phyloP scores from a whole-genome alignment of 2,329 filamentous ascomycete species.

The Ophiostoma montium region DNA sequence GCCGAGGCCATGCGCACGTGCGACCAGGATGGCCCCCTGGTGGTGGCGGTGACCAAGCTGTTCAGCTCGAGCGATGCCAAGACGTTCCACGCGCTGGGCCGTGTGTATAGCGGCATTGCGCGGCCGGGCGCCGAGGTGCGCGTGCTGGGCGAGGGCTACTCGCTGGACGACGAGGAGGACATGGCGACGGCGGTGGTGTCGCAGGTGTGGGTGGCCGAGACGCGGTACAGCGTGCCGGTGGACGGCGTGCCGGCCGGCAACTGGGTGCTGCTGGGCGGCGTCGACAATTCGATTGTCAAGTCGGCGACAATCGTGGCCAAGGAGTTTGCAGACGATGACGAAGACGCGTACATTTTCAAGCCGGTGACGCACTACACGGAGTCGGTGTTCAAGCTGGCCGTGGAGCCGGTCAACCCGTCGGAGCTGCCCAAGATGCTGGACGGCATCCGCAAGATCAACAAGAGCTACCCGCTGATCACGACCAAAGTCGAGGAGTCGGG shows the following conservation, averaged over 20 bases:
- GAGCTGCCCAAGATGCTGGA: conserved; percentile 98
- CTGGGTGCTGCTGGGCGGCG: conserved; percentile 77
- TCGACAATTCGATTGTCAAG: conserved; percentile 98
- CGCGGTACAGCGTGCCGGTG: conserved; percentile 81
- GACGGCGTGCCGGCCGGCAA: conserved; percentile 90
- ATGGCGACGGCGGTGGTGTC: conserved; percentile 79
- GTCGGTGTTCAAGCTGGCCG: conserved; percentile 92
- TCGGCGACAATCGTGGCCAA: conserved; percentile 79
- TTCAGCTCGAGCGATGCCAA: conserved; percentile 87
- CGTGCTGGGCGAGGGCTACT: conserved; percentile 90
- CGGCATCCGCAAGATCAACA: conserved; percentile 90
- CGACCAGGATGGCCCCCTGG: conserved; percentile 76
- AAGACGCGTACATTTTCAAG: conserved; percentile 90
- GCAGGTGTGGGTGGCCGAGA: conserved; percentile 81
- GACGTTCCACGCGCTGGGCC: conserved; percentile 76
- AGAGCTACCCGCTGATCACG: conserved; percentile 87
- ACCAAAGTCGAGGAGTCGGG: conserved; percentile 98
- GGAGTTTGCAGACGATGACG: conserved; percentile 67
- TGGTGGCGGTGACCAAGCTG: conserved; percentile 87
- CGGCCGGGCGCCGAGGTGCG: conserved; percentile 70
- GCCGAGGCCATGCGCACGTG: conserved; percentile 69
- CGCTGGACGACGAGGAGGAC: conserved; percentile 92
- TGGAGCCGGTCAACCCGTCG: conserved; percentile 95
- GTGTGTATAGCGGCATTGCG: conserved; percentile 85
- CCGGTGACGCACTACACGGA: conserved; percentile 91